Evolutionary conservation across 805 yeast species (phyloP).

Genomic region (Kodamaea nitidulidarum): DNA sequence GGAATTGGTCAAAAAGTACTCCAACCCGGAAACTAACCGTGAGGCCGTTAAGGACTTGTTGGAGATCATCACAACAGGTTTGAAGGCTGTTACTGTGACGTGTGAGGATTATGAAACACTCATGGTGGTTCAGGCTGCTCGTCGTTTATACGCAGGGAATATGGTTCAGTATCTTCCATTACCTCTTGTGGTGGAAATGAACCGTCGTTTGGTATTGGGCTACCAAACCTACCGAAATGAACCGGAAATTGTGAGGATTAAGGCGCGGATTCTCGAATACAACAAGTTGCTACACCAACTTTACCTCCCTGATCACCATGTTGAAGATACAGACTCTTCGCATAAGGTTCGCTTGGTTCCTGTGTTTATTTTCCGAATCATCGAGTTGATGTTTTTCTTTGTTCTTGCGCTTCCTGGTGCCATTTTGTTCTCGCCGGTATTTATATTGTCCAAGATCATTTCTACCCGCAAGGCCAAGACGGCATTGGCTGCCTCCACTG

Average conservation of each 20-base stretch:
- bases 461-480: constrained; percentile 68
- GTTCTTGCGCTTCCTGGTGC: constrained; percentile 83
- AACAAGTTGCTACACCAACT: constrained; percentile 53
- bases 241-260: constrained; percentile 59
- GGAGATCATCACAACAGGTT: constrained; percentile 65
- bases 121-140: constrained; percentile 85
- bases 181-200: constrained; percentile 84
- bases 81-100: constrained; percentile 81
- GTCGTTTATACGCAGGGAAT: constrained; percentile 81
- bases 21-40: constrained; percentile 60
- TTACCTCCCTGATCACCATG: constrained; percentile 54
- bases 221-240: constrained; percentile 70
- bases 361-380: constrained; percentile 53
- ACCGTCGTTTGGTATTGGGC: constrained; percentile 80
- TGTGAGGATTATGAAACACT: constrained; percentile 87
- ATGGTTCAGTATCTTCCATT: constrained; percentile 68
- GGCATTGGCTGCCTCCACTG: constrained; percentile 84
- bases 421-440: constrained; percentile 82
- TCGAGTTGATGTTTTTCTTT: constrained; percentile 53
- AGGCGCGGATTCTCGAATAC: constrained; percentile 61
- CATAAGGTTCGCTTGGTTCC: constrained; percentile 47
- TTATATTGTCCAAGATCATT: constrained; percentile 68
- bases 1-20: constrained; percentile 60
- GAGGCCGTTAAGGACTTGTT: constrained; percentile 72
- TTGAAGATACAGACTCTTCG: constrained; percentile 51